Evolutionary conservation across 2,329 filamentous ascomycete genomes (phyloP).

Genomic region (Dendryphion nanum): DNA sequence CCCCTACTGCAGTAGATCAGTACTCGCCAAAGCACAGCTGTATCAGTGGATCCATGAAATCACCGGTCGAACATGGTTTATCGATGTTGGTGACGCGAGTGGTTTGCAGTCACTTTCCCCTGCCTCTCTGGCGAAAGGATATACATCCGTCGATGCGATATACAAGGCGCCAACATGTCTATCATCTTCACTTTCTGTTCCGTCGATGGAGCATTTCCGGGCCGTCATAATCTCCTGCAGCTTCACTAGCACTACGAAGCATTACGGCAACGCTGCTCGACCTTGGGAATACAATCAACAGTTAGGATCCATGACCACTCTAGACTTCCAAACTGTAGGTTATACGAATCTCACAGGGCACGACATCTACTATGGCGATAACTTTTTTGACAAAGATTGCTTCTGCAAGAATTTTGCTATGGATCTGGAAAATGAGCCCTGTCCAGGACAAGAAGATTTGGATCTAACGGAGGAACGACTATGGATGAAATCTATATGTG

Average conservation of each 20-base stretch:
- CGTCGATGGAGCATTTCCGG: slow-evolving; percentile 25
- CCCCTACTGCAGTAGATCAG: slow-evolving; percentile 28
- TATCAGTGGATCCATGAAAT: slow-evolving; percentile 25
- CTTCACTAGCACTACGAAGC: slow-evolving; percentile 25
- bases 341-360: slow-evolving; percentile 15
- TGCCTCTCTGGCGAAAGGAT: slow-evolving; percentile 24
- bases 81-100: slow-evolving; percentile 29
- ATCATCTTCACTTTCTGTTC: slow-evolving; percentile 12
- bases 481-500: slow-evolving; percentile 35
- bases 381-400: slow-evolving; percentile 34
- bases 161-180: slow-evolving; percentile 31
- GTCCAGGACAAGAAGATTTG: slow-evolving; percentile 13
- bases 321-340: slow-evolving; percentile 33
- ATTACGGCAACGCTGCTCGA: slow-evolving; percentile 31
- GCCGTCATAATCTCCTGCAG: slow-evolving; percentile 28
- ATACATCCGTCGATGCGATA: slow-evolving; percentile 18
- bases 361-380: slow-evolving; percentile 15
- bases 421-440: slow-evolving; percentile 14
- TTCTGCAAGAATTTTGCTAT: slow-evolving; percentile 26
- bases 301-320: slow-evolving; percentile 23
- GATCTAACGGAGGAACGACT: slow-evolving; percentile 26
- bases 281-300: slow-evolving; percentile 34
- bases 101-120: slow-evolving; percentile 24
- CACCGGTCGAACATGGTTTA: slow-evolving; percentile 34
- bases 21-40: slow-evolving; percentile 34